Evolutionary conservation across 805 yeast genomes (phyloP).

Genomic region (Spathaspora arborariae): DNA sequence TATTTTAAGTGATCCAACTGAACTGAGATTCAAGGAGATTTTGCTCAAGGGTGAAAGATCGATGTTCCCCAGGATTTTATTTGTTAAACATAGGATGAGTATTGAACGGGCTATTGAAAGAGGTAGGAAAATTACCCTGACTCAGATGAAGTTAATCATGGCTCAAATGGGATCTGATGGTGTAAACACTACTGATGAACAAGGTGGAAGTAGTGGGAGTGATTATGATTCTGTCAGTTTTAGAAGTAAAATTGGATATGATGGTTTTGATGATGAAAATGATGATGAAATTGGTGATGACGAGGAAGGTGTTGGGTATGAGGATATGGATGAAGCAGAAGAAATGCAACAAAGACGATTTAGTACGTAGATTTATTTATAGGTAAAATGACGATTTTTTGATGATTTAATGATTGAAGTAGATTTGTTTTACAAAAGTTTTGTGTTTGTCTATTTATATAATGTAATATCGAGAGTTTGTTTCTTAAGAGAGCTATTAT

Average conservation of each 20-base stretch:
- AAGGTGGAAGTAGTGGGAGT: constrained; percentile 1
- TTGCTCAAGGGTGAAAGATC: constrained; percentile 60
- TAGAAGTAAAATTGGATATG: constrained; percentile 8
- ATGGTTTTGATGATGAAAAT: constrained; percentile 12
- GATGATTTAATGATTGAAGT: too few relatives aligned
- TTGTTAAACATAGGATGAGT: constrained; percentile 58
- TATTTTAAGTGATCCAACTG: constrained; percentile 66
- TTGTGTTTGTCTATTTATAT: too few relatives aligned
- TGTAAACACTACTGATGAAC: background rate
- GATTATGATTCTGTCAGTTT: constrained; percentile 7
- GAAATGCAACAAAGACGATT: background rate
- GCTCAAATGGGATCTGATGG: background rate
- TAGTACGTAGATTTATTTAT: background rate
- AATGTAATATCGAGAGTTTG: too few relatives aligned
- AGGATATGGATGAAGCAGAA: background rate
- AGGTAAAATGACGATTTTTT: background rate
- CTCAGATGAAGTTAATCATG: constrained; percentile 11
- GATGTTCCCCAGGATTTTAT: constrained; percentile 62
- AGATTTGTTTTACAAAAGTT: too few relatives aligned
- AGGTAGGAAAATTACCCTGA: constrained; percentile 33
- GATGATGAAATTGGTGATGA: constrained; percentile 9
- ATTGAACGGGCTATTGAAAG: constrained; percentile 63
- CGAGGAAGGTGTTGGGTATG: background rate
- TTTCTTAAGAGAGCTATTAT: too few relatives aligned
- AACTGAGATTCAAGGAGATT: constrained; percentile 50